Base-by-base conservation (phyloP, 306 rosid genomes). In the Comarum palustre region DNA sequence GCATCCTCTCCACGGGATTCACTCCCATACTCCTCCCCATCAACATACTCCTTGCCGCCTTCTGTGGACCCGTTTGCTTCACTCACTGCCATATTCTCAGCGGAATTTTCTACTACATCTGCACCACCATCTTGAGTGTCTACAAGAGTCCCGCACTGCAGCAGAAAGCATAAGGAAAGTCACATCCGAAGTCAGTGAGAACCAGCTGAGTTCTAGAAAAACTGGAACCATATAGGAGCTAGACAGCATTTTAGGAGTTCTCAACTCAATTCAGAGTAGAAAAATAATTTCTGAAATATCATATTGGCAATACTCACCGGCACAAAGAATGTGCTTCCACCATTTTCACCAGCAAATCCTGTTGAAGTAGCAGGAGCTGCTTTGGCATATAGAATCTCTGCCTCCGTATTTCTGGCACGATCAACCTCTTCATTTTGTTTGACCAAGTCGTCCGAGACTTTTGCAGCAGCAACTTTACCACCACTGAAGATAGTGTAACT, bases 1-100 rank as follows among this genome's bases (percentile, higher is more conserved):
- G 80, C 87, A 69, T 75, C 90, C 74, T 73, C 90, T 4, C 87
- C 86, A 4, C 4, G 87, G 19, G 97, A 89, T 73, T 89, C 90
- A 17, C 89, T 84, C 79, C 73, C 76, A 54, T 76, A 82, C 78
- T 85, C 90, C 0, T 77, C 84, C 5, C 47, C 76, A 7, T 64
- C 73, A 19, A 54, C 83, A 16, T 78, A 82, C 78, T 81, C 83
- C 69, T 74, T 82, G 10, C 27, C 81, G 24, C 66, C 78, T 67
- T 85, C 90, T 0, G 86, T 86, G 19, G 92, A 86, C 64, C 92
- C 96, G 13, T 89, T 91, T 79, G 90, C 98, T 79, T 94, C 98
- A 76, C 97, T 91, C 82, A 85, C 27, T 63, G 84, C 84, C 39
- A 65, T 34, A 57, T 79, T 57, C 66, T 68, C 86, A 15, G n/a